A percentile compares a stretch with the other conserved stretches of the same genome.
Conservation (phyloP, 768 basidiomycete genomes). For the Leccinum longicurvipes region DNA sequence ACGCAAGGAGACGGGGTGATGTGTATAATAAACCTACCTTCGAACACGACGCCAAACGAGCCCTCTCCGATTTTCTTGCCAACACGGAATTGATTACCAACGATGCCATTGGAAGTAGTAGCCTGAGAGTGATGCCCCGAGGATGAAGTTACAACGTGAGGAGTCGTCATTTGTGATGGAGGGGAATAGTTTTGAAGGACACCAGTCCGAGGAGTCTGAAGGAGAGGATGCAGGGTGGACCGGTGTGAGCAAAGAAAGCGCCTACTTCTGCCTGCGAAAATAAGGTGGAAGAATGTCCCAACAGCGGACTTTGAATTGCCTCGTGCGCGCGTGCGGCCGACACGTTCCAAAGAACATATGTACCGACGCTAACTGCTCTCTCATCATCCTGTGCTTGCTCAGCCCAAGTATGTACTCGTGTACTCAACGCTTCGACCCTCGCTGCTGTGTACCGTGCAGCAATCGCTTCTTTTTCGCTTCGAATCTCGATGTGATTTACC, state of each 20-base stretch:
- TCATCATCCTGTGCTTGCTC: not conserved
- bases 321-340: slow-evolving; percentile 19
- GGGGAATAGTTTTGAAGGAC: slow-evolving; percentile 10
- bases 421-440: not conserved
- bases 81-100: slow-evolving; percentile 80
- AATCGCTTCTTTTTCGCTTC: not conserved
- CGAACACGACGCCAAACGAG: slow-evolving; percentile 96
- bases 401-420: not conserved
- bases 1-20: not conserved
- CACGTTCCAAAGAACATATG: slow-evolving; percentile 23
- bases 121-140: slow-evolving; percentile 65
- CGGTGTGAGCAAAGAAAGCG: slow-evolving; percentile 23
- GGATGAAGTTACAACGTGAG: slow-evolving; percentile 81
- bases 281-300: slow-evolving; percentile 23
- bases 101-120: slow-evolving; percentile 64
- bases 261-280: slow-evolving; percentile 24
- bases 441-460: not conserved
- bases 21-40: slow-evolving; percentile 55
- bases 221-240: slow-evolving; percentile 22
- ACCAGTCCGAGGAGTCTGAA: slow-evolving; percentile 29
- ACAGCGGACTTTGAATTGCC: slow-evolving; percentile 33
- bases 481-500: not conserved
- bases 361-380: too few species aligned
- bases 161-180: slow-evolving; percentile 59
- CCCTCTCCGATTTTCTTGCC: slow-evolving; percentile 99